Conservation (phyloP, 495 filamentous ascomycete species). For the Penicillium psychrofluorescens region DNA sequence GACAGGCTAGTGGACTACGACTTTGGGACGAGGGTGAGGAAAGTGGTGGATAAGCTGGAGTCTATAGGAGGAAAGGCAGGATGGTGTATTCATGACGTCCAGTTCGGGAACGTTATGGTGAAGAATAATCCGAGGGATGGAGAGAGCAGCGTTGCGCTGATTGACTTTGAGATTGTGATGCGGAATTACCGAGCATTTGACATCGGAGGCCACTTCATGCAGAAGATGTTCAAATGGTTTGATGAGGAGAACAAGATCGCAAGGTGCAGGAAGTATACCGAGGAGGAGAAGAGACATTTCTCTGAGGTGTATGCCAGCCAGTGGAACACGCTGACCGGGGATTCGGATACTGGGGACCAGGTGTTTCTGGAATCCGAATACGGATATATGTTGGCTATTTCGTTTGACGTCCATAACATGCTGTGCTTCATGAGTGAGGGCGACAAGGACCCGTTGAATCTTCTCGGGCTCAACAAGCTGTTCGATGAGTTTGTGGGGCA, state of each 20-base stretch:
- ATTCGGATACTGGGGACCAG: too few species aligned
- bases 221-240: constrained; percentile 31
- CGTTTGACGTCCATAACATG: too few species aligned
- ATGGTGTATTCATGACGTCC: constrained; percentile 27
- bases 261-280: constrained; percentile 18
- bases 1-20: constrained; percentile 20
- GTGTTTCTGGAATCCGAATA: too few species aligned
- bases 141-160: constrained; percentile 18
- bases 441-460: too few species aligned
- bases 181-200: constrained; percentile 26
- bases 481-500: too few species aligned
- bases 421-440: too few species aligned
- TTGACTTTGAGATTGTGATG: constrained; percentile 27
- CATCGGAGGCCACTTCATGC: constrained; percentile 28
- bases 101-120: constrained; percentile 25
- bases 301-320: constrained; percentile 19
- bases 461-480: too few species aligned
- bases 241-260: constrained; percentile 22
- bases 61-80: constrained; percentile 13
- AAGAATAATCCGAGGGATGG: constrained; percentile 14
- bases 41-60: constrained; percentile 15
- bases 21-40: constrained; percentile 10
- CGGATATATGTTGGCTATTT: too few species aligned
- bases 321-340: constrained; percentile 10
- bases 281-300: constrained; percentile 25